These are phyloP conservation scores for Ustilago tritici DNA, from an alignment of 1,284 basidiomycete genomes.

Conservation along the genomic window DNA sequence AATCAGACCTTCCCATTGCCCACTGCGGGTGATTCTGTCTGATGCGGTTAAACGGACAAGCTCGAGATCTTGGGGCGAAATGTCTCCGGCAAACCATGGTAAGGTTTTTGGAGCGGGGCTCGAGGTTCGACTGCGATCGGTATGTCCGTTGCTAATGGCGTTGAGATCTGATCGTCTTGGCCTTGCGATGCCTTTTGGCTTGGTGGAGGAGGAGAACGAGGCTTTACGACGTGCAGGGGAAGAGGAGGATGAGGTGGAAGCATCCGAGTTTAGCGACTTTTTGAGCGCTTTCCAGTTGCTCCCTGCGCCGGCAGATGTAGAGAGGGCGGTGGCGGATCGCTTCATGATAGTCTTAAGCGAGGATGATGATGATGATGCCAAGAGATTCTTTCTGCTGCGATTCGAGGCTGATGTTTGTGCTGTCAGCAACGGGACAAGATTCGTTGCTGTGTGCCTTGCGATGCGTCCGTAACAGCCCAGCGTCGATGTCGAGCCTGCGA, in stretches of 20 bases:
- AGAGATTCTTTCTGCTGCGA: background rate
- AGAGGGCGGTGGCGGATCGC: conserved; percentile 5
- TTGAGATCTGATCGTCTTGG: conserved; percentile 9
- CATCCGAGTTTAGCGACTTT: conserved; percentile 40
- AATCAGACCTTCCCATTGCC: conserved; percentile 57
- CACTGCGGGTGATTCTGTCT: conserved; percentile 37
- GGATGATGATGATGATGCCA: background rate
- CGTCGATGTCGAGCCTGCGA: background rate
- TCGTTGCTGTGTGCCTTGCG: background rate
- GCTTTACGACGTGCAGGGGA: conserved; percentile 7
- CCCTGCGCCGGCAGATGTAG: conserved; percentile 32
- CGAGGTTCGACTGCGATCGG: conserved; percentile 19
- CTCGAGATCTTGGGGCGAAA: conserved; percentile 61
- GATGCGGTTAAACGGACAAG: conserved; percentile 47
- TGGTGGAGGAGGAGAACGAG: background rate
- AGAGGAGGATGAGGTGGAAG: conserved; percentile 22
- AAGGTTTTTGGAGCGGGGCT: conserved; percentile 28
- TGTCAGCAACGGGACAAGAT: background rate
- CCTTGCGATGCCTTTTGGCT: conserved; percentile 12
- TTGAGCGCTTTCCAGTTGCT: conserved; percentile 66
- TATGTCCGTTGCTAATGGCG: background rate
- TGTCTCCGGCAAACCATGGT: conserved; percentile 68
- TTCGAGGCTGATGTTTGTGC: background rate
- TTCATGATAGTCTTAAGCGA: conserved; percentile 21
- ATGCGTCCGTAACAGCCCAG: background rate